Percentiles rank a stretch among this genome's conserved stretches.
Conservation (phyloP, 2,329 filamentous ascomycete genomes). For the Sclerotinia borealis region DNA sequence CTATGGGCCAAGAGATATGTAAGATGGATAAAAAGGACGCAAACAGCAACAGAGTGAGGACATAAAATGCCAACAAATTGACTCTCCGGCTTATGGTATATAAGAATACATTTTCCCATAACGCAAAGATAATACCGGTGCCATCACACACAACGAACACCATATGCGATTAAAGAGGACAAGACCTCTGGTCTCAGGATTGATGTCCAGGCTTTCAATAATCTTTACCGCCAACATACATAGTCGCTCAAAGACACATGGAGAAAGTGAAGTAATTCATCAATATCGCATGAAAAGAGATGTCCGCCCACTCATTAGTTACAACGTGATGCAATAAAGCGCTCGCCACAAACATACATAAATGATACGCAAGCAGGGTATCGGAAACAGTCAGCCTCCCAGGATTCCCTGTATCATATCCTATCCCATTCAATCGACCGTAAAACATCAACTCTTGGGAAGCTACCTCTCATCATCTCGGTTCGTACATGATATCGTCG, state of each 20-base stretch:
- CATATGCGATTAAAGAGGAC: not conserved
- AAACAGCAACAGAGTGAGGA: no score
- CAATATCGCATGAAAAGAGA: not conserved
- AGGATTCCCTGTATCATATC: not conserved
- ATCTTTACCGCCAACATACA: not conserved
- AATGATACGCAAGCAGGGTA: not conserved
- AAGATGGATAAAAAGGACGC: no score
- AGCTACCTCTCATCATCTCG: not conserved
- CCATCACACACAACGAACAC: not conserved
- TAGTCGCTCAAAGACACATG: not conserved
- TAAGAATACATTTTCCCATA: no score
- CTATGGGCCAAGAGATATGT: no score
- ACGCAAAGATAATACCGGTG: no score
- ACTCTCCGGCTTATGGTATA: no score
- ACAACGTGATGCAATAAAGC: no score
- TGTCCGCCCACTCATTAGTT: not conserved
- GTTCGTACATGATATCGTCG: not conserved
- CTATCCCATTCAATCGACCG: not conserved
- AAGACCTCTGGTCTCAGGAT: not conserved
- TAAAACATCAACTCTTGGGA: not conserved
- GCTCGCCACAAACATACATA: no score
- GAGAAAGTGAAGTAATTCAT: accelerated
- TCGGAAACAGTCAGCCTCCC: not conserved
- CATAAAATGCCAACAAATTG: no score
- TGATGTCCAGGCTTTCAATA: no score